Base-by-base conservation (phyloP, 148 eudicot species). In the Vaccinium vitisidaea region DNA sequence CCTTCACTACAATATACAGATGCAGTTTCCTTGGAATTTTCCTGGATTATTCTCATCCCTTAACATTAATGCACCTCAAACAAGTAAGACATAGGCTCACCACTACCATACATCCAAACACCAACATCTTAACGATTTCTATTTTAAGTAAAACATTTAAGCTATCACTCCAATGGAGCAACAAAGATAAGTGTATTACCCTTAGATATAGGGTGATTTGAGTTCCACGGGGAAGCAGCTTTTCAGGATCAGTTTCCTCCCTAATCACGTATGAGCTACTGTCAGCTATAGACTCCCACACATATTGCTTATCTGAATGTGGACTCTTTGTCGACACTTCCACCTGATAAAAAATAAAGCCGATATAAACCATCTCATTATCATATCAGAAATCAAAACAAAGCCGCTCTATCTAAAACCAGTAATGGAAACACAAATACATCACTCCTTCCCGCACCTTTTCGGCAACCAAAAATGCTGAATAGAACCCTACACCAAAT, bases 401-500 rank as follows among this genome's bases (percentile, higher is more conserved):
- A 55, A 70, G 19, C 16, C 86, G 25, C 77, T 25, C 36, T 39
- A 13, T 52, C 52, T 53, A 61, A 49, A 63, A 39, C 53, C 32
- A 39, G 58, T 12, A 73, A 6, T 43, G 43, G 52, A 48, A 46
- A 48, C 15, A 49, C 0, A 70, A n/a, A 3, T 46, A 23, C 39
- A 50, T 49, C 15, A 75, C 65, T 14, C 27, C 67, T 49, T 69
- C 21, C 32, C 9, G 36, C 49, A 97, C 99, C 98, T 90, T 93
- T 43, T 97, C 96, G 19, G 99, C 99, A 82, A 97, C 98, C 93
- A 97, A 83, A 90, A 97, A 97, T 23, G 99, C 99, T 11, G 99
- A 97, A 87, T 97, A 97, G 89, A 97, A 97, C 61, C 99, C 99
- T 87, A 97, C 99, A 89, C 99, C 99, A 88, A 97, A 97, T 91